These are phyloP conservation scores for Blastobotrys attinorum DNA, from an alignment of 805 yeast species.

Conservation along the genomic window DNA sequence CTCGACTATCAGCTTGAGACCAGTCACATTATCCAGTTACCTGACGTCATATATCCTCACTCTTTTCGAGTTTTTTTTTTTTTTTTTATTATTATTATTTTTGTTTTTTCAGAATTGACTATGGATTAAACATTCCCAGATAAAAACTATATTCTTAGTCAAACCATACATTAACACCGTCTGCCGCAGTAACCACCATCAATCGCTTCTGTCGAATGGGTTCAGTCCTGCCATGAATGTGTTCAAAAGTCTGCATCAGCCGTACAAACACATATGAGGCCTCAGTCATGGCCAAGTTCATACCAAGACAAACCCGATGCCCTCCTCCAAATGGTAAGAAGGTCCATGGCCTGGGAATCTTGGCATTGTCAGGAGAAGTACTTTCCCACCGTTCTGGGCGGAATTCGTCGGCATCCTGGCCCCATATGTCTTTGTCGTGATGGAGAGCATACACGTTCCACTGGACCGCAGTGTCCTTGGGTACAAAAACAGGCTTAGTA, in stretches of 20 bases:
- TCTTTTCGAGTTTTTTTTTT: no score
- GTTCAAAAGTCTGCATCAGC: constrained; percentile 28
- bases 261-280: constrained; percentile 36
- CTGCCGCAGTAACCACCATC: neutral
- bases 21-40: no score
- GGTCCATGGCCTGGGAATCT: constrained; percentile 33
- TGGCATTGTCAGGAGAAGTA: constrained; percentile 22
- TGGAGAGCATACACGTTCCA: constrained; percentile 36
- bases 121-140: no score
- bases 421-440: constrained; percentile 31
- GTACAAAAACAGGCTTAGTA: constrained; percentile 29
- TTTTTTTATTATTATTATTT: no score
- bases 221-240: constrained; percentile 4
- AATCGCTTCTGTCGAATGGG: neutral
- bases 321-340: constrained; percentile 44
- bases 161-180: neutral
- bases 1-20: no score
- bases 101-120: no score
- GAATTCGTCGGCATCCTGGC: constrained; percentile 35
- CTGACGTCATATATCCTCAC: no score
- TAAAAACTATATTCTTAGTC: no score
- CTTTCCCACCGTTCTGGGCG: constrained; percentile 39
- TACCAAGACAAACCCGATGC: constrained; percentile 43
- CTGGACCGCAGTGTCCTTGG: constrained; percentile 32
- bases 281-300: constrained; percentile 44